Evolutionary conservation across 2,329 filamentous ascomycete species (phyloP), one percentile per base, ranked within the genome.

Genomic region (Alternaria conjuncta): DNA sequence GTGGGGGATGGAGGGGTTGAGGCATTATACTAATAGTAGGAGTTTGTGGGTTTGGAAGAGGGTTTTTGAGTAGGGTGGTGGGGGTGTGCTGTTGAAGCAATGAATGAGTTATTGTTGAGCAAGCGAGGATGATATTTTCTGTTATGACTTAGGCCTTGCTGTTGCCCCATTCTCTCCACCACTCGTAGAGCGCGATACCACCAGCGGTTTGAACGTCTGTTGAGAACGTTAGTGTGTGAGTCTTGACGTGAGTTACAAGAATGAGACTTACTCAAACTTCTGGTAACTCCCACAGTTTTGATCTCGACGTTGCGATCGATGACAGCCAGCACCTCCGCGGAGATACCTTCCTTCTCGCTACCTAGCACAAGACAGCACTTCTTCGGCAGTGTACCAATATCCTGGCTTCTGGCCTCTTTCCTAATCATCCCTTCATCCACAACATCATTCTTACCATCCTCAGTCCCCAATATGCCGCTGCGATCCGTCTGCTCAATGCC

Each of bases 401-500:
- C 68, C 21, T 63, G 57, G 5, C 41, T 43, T 9, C 36, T 21
- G 1, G 51, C 26, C 8, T 30, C 25, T 7, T 11, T 41, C 12
- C 1, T 4, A 26, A 46, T n/a, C 6, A n/a, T 28, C 20, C n/a
- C 41, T 11, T 4, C 23, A 12, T 41, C 32, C 10, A 45, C 5
- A 3, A 12, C 28, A 11, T 49, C 47, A 30, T 18, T 53, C n/a
- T 55, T 53, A 2, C 25, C 15, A 12, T 18, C 45, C 13, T 71
- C 72, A 0, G 74, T 71, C 0, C 84, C 84, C 3, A 86, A 69
- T 28, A 86, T 70, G 0, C 82, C 75, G 55, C 81, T 84, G 1
- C 81, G 77, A 70, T 86, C 84, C 18, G 85, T 87, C 75, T 87
- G 85, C 72, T 87, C 85, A 9, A 87, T 82, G 0, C 84, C 85